These are phyloP conservation scores for Dittrichia graveolens DNA, from an alignment of 129 eudicot genomes.

Conservation along the genomic window DNA sequence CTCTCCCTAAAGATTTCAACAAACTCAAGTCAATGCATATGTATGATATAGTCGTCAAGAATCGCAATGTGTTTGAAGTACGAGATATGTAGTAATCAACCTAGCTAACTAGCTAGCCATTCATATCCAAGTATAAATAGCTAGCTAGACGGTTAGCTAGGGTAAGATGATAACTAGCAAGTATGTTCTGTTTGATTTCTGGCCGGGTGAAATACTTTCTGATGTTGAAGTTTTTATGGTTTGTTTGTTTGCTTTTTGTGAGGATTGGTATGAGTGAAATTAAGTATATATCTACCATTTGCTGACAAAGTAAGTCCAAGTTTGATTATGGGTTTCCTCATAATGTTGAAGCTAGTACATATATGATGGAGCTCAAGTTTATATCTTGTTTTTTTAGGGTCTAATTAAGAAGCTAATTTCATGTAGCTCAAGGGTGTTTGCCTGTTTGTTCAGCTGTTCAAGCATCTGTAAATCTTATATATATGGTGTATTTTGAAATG, in stretches of 20 bases:
- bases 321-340: constrained; percentile 27
- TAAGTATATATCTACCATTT: background rate
- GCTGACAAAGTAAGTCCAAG: constrained; percentile 31
- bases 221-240: background rate
- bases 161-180: constrained; percentile 3
- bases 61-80: constrained; percentile 90
- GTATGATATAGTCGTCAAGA: constrained; percentile 89
- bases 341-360: background rate
- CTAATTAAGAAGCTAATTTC: constrained; percentile 20
- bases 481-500: constrained; percentile 16
- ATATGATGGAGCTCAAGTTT: constrained; percentile 4
- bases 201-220: background rate
- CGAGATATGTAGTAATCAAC: constrained; percentile 38
- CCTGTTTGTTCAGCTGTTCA: background rate
- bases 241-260: constrained; percentile 16
- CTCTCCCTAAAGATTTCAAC: constrained; percentile 78
- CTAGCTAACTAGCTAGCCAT: background rate
- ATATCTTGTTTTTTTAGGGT: constrained; percentile 14
- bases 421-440: background rate
- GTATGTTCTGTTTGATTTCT: constrained; percentile 9
- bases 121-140: background rate
- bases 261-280: constrained; percentile 13
- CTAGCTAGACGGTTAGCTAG: background rate
- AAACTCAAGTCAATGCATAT: constrained; percentile 87
- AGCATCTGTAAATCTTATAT: constrained; percentile 25